phyloP scores from a whole-genome alignment of 1,284 basidiomycete species.

The Gymnopus androsaceus region DNA sequence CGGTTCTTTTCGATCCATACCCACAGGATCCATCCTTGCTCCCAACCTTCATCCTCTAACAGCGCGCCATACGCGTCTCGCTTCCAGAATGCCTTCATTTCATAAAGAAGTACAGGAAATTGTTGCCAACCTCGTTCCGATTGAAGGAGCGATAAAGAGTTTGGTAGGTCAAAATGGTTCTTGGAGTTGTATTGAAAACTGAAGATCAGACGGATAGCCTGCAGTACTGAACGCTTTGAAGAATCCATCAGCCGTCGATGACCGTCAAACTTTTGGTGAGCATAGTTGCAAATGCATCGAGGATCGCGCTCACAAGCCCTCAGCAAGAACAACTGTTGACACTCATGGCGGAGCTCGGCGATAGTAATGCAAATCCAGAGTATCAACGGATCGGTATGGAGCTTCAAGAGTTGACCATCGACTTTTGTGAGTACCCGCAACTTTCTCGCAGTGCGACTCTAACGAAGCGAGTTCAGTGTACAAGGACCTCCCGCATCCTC shows the following conservation, averaged over 20 bases:
- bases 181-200: background rate
- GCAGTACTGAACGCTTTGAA: conserved; percentile 43
- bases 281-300: conserved; percentile 11
- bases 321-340: conserved; percentile 59
- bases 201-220: background rate
- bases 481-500: conserved; percentile 71
- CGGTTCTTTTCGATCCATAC: background rate
- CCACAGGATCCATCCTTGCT: background rate
- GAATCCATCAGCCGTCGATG: conserved; percentile 51
- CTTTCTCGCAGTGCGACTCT: conserved; percentile 17
- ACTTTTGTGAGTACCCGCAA: conserved; percentile 43
- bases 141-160: background rate
- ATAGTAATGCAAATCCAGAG: conserved; percentile 29
- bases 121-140: background rate
- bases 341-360: conserved; percentile 52
- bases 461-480: conserved; percentile 42
- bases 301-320: background rate
- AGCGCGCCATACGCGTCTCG: background rate
- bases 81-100: background rate
- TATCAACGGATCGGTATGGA: conserved; percentile 36
- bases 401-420: conserved; percentile 50
- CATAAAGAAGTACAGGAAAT: background rate
- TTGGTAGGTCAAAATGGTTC: background rate
- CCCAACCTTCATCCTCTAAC: background rate
- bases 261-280: conserved; percentile 57